phyloP scores from a whole-genome alignment of 331 rosid species.

The Rhamnella rubrinervis region DNA sequence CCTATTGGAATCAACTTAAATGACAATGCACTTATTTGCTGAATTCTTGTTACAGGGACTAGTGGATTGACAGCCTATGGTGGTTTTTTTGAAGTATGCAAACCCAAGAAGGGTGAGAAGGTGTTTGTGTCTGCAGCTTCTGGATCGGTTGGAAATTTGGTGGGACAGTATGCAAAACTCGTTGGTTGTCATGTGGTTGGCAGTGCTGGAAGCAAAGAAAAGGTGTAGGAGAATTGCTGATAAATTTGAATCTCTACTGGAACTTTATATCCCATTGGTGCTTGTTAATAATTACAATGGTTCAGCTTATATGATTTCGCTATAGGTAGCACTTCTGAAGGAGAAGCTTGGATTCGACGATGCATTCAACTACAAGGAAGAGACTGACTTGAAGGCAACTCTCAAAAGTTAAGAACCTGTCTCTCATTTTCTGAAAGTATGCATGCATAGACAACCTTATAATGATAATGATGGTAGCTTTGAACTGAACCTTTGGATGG shows the following conservation, averaged over 20 bases:
- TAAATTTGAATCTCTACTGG: too few relatives aligned
- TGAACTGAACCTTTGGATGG: neutral
- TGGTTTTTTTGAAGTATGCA: slow-evolving; percentile 56
- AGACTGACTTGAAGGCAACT: too few relatives aligned
- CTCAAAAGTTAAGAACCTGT: neutral
- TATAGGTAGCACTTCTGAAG: too few relatives aligned
- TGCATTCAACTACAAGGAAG: too few relatives aligned
- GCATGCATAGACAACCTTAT: neutral
- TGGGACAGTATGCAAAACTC: slow-evolving; percentile 67
- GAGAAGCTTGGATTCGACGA: too few relatives aligned
- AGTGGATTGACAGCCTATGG: slow-evolving; percentile 70
- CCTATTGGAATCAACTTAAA: too few relatives aligned
- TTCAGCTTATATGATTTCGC: too few relatives aligned
- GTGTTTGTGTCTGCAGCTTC: slow-evolving; percentile 72
- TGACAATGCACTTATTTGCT: too few relatives aligned
- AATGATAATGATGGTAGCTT: neutral
- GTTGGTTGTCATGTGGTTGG: slow-evolving; percentile 84
- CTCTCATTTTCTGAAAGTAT: neutral
- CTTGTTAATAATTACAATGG: neutral
- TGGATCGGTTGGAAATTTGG: slow-evolving; percentile 64
- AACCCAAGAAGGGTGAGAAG: slow-evolving; percentile 60
- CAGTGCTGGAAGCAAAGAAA: slow-evolving; percentile 50
- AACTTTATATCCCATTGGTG: too few relatives aligned
- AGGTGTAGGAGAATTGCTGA: slow-evolving; percentile 18
- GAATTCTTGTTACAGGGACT: neutral